These are phyloP conservation scores for Haplographium delicatum DNA, from an alignment of 495 filamentous ascomycete species.

Conservation along the genomic window DNA sequence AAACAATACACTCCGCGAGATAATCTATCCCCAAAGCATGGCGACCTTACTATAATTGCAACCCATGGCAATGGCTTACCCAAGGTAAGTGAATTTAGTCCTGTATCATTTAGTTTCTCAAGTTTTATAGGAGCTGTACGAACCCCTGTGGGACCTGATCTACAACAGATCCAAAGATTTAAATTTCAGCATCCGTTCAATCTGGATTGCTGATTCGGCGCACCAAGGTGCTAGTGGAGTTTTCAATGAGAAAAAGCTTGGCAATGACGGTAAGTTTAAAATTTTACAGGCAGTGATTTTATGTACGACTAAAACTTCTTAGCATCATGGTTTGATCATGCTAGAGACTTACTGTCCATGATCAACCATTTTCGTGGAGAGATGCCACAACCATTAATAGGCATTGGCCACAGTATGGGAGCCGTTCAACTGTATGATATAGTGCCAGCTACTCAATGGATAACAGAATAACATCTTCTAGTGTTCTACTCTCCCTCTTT, in stretches of 20 bases:
- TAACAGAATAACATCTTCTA: slow-evolving; percentile 49
- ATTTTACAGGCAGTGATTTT: slow-evolving; percentile 21
- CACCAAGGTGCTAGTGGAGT: slow-evolving; percentile 71
- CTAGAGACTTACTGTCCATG: slow-evolving; percentile 81
- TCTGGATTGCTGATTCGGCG: slow-evolving; percentile 80
- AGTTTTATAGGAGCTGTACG: slow-evolving; percentile 65
- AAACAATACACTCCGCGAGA: slow-evolving; percentile 79
- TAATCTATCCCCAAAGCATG: slow-evolving; percentile 54
- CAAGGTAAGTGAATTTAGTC: slow-evolving; percentile 48
- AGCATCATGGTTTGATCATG: slow-evolving; percentile 79
- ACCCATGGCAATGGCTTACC: slow-evolving; percentile 83
- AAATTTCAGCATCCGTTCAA: slow-evolving; percentile 62
- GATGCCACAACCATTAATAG: slow-evolving; percentile 86
- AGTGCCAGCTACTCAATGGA: no score
- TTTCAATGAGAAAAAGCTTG: slow-evolving; percentile 66
- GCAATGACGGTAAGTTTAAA: slow-evolving; percentile 64
- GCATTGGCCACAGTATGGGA: slow-evolving; percentile 88
- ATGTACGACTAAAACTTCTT: neutral
- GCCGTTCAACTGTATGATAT: slow-evolving; percentile 67
- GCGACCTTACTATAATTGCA: slow-evolving; percentile 76
- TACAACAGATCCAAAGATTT: slow-evolving; percentile 41
- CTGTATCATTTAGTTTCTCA: neutral
- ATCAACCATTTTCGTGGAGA: slow-evolving; percentile 75
- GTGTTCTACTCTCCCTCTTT: slow-evolving; percentile 54
- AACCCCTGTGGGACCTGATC: slow-evolving; percentile 78